These are phyloP conservation scores for Schwanniomyces vanrijiae DNA, from an alignment of 805 yeast genomes.

Conservation along the genomic window DNA sequence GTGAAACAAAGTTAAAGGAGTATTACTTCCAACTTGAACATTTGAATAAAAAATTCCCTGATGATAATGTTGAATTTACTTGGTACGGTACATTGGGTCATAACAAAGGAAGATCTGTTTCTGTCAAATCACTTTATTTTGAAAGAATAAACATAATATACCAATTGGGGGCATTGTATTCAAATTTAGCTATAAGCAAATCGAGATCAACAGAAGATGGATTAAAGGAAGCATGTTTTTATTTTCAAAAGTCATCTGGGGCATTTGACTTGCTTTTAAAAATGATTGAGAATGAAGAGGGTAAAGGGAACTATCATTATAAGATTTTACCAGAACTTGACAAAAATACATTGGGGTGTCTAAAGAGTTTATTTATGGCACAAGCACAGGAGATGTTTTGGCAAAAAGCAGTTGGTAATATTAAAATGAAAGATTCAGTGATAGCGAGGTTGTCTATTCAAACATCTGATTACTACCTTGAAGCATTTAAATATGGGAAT, in stretches of 20 bases:
- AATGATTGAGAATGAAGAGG: slow-evolving; percentile 1
- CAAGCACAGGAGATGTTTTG: slow-evolving; percentile 89
- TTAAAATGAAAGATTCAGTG: slow-evolving; percentile 54
- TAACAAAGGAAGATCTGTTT: slow-evolving; percentile 48
- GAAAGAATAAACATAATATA: slow-evolving; percentile 66
- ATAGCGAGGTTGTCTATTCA: slow-evolving; percentile 66
- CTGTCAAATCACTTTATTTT: slow-evolving; percentile 47
- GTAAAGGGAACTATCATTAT: not conserved
- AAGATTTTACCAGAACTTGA: slow-evolving; percentile 47
- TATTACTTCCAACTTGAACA: slow-evolving; percentile 49
- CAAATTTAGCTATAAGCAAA: slow-evolving; percentile 52
- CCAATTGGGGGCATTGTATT: slow-evolving; percentile 66
- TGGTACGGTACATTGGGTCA: slow-evolving; percentile 76
- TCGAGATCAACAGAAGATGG: slow-evolving; percentile 51
- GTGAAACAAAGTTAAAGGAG: slow-evolving; percentile 38
- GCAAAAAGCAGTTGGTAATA: slow-evolving; percentile 59
- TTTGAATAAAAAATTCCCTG: slow-evolving; percentile 60
- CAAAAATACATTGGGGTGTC: slow-evolving; percentile 46
- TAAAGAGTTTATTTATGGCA: slow-evolving; percentile 61
- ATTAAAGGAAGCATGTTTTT: slow-evolving; percentile 58
- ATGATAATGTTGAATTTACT: slow-evolving; percentile 55
- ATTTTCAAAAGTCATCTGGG: slow-evolving; percentile 75
- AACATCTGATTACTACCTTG: slow-evolving; percentile 55
- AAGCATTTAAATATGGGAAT: slow-evolving; percentile 39
- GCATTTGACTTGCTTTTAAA: slow-evolving; percentile 37